Percentiles rank a stretch among this genome's conserved stretches.
Conservation (phyloP, 441 rosid species). For the Theobroma grandiflorum region DNA sequence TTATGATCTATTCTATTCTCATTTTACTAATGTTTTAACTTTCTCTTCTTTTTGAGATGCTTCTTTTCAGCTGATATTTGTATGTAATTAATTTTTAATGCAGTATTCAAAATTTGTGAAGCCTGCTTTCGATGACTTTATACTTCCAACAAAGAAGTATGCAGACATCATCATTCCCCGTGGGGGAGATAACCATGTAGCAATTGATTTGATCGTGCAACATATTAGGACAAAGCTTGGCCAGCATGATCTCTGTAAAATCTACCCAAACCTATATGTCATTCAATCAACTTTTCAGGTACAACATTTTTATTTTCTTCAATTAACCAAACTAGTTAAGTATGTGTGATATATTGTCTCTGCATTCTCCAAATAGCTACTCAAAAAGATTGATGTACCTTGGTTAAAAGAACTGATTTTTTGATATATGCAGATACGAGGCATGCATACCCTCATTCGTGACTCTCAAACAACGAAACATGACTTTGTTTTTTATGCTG, state of each 20-base stretch:
- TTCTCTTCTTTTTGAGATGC: slow-evolving; percentile 11
- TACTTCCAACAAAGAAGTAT: slow-evolving; percentile 95
- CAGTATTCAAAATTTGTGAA: slow-evolving; percentile 99
- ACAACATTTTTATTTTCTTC: slow-evolving; percentile 27
- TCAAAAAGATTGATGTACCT: not conserved
- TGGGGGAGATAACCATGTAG: slow-evolving; percentile 98
- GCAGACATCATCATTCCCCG: slow-evolving; percentile 99
- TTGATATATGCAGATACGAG: slow-evolving; percentile 78
- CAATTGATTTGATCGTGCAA: slow-evolving; percentile 96
- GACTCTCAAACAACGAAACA: slow-evolving; percentile 94
- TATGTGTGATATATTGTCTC: not conserved
- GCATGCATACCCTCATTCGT: slow-evolving; percentile 99
- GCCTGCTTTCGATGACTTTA: slow-evolving; percentile 98
- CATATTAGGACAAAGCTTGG: slow-evolving; percentile 97
- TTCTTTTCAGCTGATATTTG: slow-evolving; percentile 26
- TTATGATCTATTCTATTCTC: not conserved
- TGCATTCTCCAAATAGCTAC: not conserved
- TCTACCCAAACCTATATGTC: slow-evolving; percentile 90
- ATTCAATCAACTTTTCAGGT: slow-evolving; percentile 99
- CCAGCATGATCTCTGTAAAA: slow-evolving; percentile 98
- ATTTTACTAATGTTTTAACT: not conserved
- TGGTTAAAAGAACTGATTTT: slow-evolving; percentile 1
- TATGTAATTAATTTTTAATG: slow-evolving; percentile 39
- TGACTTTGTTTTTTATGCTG: slow-evolving; percentile 95
- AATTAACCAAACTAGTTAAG: slow-evolving; percentile 21